phyloP scores from a whole-genome alignment of 2,329 filamentous ascomycete species.

The Graphilbum ipis-grandicollis region DNA sequence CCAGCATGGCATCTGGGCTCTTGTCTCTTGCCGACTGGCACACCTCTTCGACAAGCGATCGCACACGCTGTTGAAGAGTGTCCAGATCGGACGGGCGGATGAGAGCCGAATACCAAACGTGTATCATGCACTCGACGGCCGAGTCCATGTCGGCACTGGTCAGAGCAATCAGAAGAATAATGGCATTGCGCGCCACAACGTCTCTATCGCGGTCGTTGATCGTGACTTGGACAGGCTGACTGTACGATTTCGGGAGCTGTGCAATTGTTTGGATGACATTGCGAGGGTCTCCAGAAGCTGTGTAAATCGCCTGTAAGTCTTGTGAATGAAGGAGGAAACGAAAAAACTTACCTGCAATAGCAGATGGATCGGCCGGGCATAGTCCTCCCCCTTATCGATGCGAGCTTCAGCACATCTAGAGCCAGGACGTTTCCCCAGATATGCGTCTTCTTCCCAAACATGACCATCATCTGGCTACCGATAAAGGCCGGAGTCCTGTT shows the following conservation, averaged over 20 bases:
- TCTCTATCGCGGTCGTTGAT: slow-evolving; percentile 23
- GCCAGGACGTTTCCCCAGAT: too few relatives aligned
- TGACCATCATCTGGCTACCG: too few relatives aligned
- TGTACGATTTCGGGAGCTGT: slow-evolving; percentile 15
- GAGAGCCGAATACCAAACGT: slow-evolving; percentile 27
- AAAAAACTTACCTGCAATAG: slow-evolving; percentile 1
- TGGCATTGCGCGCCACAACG: slow-evolving; percentile 21
- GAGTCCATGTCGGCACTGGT: not conserved
- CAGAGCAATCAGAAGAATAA: slow-evolving; percentile 19
- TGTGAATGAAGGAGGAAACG: not conserved
- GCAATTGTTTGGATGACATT: slow-evolving; percentile 23
- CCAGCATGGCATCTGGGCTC: too few relatives aligned
- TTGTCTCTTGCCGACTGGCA: too few relatives aligned
- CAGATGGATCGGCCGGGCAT: not conserved
- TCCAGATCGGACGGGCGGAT: not conserved
- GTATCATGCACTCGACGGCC: slow-evolving; percentile 11
- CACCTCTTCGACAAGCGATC: slow-evolving; percentile 14
- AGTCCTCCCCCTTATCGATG: too few relatives aligned
- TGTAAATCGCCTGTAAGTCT: not conserved
- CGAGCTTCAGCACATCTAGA: too few relatives aligned
- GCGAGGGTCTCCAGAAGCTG: slow-evolving; percentile 25
- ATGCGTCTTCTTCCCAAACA: too few relatives aligned
- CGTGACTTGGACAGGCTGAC: slow-evolving; percentile 10
- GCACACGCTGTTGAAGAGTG: not conserved
- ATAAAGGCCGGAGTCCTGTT: not conserved